phyloP scores from a whole-genome alignment of 176 grass and related monocot genomes.

The Elymus sibiricus region DNA sequence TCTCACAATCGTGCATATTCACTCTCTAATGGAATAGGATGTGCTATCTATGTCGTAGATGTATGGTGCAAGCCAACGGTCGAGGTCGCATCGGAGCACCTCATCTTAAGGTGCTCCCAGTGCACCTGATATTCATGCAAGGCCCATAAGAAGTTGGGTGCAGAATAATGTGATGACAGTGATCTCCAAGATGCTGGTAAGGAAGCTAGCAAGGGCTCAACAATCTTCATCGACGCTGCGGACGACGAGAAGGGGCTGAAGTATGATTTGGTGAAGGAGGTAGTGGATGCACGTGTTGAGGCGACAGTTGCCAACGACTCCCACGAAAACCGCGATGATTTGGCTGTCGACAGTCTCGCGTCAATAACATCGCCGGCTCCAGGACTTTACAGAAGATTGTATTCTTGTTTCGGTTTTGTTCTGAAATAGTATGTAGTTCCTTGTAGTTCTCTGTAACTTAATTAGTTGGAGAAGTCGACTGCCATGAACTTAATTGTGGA shows the following conservation, averaged over 20 bases:
- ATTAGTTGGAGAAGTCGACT: too few species aligned
- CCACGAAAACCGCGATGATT: neutral
- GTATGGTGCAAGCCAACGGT: too few species aligned
- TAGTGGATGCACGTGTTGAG: too few species aligned
- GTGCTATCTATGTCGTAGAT: neutral
- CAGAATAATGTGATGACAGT: neutral
- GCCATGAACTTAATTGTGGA: too few species aligned
- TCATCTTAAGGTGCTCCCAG: too few species aligned
- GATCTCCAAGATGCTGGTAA: neutral
- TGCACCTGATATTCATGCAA: too few species aligned
- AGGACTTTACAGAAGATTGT: too few species aligned
- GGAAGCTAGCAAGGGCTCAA: neutral
- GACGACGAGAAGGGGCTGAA: neutral
- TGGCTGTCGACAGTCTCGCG: neutral
- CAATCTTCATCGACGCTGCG: neutral
- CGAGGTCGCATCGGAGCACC: too few species aligned
- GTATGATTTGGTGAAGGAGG: neutral
- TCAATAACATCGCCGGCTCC: neutral
- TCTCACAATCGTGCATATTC: neutral
- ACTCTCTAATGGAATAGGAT: neutral
- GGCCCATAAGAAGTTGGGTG: neutral
- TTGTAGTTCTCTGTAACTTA: too few species aligned
- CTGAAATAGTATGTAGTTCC: too few species aligned
- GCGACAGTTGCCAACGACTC: neutral
- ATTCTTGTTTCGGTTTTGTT: too few species aligned